phyloP scores from a whole-genome alignment of 306 rosid species.

The Malus asiatica region DNA sequence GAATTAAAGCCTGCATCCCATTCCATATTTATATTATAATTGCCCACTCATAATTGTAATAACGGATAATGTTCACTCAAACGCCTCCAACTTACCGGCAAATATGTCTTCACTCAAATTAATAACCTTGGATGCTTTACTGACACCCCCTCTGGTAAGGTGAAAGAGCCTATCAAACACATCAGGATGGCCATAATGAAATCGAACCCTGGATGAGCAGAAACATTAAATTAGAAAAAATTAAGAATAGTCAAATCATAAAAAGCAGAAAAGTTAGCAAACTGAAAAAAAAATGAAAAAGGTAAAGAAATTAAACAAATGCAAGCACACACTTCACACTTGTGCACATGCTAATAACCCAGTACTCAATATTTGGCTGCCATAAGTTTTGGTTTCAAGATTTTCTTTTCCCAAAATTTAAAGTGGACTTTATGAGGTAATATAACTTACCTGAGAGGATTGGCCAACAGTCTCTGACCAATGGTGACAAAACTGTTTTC shows the following conservation, averaged over 20 bases:
- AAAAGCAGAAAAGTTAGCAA: background rate
- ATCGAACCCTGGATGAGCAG: slow-evolving; percentile 68
- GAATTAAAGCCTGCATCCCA: slow-evolving; percentile 78
- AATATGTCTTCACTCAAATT: slow-evolving; percentile 97
- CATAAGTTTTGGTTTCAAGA: background rate
- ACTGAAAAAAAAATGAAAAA: background rate
- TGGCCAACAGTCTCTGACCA: slow-evolving; percentile 95
- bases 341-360: background rate
- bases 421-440: slow-evolving; percentile 4
- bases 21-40: background rate
- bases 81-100: slow-evolving; percentile 56
- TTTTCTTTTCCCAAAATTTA: background rate
- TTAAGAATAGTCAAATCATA: background rate
- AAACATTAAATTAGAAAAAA: background rate
- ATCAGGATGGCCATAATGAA: slow-evolving; percentile 99
- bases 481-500: slow-evolving; percentile 98
- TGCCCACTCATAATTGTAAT: background rate
- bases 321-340: too few species aligned
- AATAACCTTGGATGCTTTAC: slow-evolving; percentile 96
- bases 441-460: slow-evolving; percentile 72
- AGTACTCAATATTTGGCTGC: background rate
- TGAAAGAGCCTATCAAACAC: slow-evolving; percentile 95
- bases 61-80: background rate
- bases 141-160: slow-evolving; percentile 91
- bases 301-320: background rate